Evolutionary conservation across 306 rosid species (phyloP), one percentile per base, ranked within the genome.

Genomic region (Cicer yamashitae): DNA sequence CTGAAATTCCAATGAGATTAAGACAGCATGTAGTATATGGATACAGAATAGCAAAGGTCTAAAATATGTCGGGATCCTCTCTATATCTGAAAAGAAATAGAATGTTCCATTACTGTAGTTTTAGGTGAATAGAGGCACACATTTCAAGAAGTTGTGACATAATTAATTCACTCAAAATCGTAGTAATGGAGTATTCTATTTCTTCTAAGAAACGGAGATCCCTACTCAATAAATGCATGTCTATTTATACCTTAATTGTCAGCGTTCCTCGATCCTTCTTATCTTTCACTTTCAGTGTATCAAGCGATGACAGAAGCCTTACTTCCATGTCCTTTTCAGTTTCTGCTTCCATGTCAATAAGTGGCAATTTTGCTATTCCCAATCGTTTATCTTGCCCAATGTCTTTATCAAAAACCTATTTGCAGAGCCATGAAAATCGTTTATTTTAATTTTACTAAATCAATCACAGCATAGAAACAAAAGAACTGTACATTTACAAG

Each of bases 321-420:
- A 94, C 66, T 54, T 87, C 89, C 7, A 84, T 1, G 77, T 90
- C 96, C 75, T 88, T 94, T 20, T 7, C 62, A 59, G 82, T 82
- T 83, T 90, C 98, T 53, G 84, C 82, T 87, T 84, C 85, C 76
- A 94, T 79, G 48, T 82, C 88, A 61, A 76, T 84, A 79, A 94
- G 86, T 63, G 98, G 89, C 59, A 94, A 71, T 73, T 89, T 94
- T 77, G 76, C 87, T 60, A 91, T 72, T 77, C 98, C 98, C 87
- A 91, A 58, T 70, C 86, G 89, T 89, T 91, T 90, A 82, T 91
- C 98, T 87, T 94, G 96, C 61, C 97, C 98, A 74, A 91, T 94
- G 85, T 94, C 98, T 82, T 91, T 25, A 84, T 94, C 98, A 63
- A 63, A 75, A 53, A 94, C 96, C 98, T 94, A 89, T 82, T 76